Conservation (phyloP, 2,329 filamentous ascomycete genomes). For the Fonsecaea pedrosoi region DNA sequence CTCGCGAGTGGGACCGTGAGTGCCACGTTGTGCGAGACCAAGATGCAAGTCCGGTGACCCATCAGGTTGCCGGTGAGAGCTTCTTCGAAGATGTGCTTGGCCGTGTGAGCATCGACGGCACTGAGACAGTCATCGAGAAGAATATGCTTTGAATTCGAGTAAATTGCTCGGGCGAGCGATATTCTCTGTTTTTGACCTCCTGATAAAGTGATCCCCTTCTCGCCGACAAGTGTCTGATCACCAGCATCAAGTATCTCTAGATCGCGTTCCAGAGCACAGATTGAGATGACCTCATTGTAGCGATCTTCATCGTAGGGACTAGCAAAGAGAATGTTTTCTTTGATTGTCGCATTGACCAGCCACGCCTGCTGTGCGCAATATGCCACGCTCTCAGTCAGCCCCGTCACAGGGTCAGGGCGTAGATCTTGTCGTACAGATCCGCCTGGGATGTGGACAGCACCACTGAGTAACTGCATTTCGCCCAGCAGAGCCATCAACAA, state of each 20-base stretch:
- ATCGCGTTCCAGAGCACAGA: slow-evolving; percentile 89
- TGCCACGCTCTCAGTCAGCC: slow-evolving; percentile 87
- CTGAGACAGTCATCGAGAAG: slow-evolving; percentile 94
- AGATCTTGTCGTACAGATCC: slow-evolving; percentile 86
- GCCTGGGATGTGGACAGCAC: slow-evolving; percentile 83
- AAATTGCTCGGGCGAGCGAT: slow-evolving; percentile 93
- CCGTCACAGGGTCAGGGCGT: slow-evolving; percentile 78
- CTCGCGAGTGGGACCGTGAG: slow-evolving; percentile 82
- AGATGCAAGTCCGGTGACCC: slow-evolving; percentile 84
- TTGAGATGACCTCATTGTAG: slow-evolving; percentile 86
- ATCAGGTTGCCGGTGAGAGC: slow-evolving; percentile 90
- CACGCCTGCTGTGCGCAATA: slow-evolving; percentile 97
- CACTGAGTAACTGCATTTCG: slow-evolving; percentile 88
- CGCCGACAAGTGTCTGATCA: slow-evolving; percentile 91
- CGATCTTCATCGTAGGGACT: slow-evolving; percentile 78
- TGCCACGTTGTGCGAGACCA: slow-evolving; percentile 95
- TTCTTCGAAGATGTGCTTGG: slow-evolving; percentile 96
- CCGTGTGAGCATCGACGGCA: slow-evolving; percentile 95
- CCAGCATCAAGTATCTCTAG: slow-evolving; percentile 90
- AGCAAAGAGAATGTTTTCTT: slow-evolving; percentile 93
- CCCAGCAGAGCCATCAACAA: slow-evolving; percentile 93
- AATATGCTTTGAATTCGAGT: slow-evolving; percentile 89
- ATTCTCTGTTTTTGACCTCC: slow-evolving; percentile 98
- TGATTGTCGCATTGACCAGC: slow-evolving; percentile 94
- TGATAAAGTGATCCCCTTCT: slow-evolving; percentile 96